phyloP scores from a whole-genome alignment of 148 eudicot species.

The Heliamphora exappendiculata region DNA sequence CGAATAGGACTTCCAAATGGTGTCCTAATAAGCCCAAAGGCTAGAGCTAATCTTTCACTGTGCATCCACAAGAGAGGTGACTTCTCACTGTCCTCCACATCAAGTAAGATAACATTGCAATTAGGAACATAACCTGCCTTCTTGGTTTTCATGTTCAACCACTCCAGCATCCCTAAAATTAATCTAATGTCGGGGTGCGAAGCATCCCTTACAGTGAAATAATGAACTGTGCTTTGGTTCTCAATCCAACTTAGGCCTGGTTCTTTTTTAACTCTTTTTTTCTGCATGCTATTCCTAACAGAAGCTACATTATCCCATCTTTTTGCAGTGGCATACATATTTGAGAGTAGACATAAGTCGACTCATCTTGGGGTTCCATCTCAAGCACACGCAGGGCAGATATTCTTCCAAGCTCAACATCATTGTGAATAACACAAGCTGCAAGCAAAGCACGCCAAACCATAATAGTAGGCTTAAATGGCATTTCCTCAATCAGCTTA shows the following conservation, averaged over 20 bases:
- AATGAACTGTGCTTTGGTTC: slow-evolving; percentile 55
- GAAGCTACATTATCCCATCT: slow-evolving; percentile 79
- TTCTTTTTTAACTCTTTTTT: slow-evolving; percentile 72
- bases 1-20: slow-evolving; percentile 61
- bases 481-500: slow-evolving; percentile 62
- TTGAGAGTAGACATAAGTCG: slow-evolving; percentile 68
- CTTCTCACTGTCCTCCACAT: slow-evolving; percentile 79
- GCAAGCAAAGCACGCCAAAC: slow-evolving; percentile 89
- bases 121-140: slow-evolving; percentile 58
- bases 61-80: slow-evolving; percentile 72
- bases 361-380: slow-evolving; percentile 69
- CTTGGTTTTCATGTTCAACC: slow-evolving; percentile 54
- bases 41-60: slow-evolving; percentile 85
- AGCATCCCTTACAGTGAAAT: slow-evolving; percentile 63
- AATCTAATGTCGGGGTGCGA: slow-evolving; percentile 68
- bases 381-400: slow-evolving; percentile 63
- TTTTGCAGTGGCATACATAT: slow-evolving; percentile 63
- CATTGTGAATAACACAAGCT: slow-evolving; percentile 67
- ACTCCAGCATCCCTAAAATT: slow-evolving; percentile 65
- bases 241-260: slow-evolving; percentile 93
- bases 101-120: slow-evolving; percentile 48
- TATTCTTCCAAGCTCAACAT: slow-evolving; percentile 59
- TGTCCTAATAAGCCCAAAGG: slow-evolving; percentile 59
- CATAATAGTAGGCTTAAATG: slow-evolving; percentile 75
- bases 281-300: slow-evolving; percentile 79